Evolutionary conservation across 352 stramenopile species (phyloP).

Genomic region (Pilasporangium apinafurcum): DNA sequence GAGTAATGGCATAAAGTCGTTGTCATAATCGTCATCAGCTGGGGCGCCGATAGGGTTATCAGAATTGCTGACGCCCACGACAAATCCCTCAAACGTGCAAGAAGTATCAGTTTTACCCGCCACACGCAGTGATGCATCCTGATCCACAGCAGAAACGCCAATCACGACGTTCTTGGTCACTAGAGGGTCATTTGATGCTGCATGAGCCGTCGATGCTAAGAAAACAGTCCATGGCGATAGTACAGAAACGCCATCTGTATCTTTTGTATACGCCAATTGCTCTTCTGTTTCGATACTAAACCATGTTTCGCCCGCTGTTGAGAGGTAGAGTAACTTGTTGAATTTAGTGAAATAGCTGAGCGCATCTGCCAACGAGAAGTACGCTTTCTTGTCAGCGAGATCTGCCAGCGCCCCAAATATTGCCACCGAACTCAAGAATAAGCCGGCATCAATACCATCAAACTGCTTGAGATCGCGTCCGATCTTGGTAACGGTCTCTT

Average conservation of each 20-base stretch:
- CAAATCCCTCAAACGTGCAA: conserved; percentile 61
- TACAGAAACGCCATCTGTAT: conserved; percentile 56
- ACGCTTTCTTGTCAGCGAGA: conserved; percentile 49
- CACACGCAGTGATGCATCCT: conserved; percentile 61
- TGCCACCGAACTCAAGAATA: conserved; percentile 61
- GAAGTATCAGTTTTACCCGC: conserved; percentile 45
- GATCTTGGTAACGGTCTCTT: conserved; percentile 58
- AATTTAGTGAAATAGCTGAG: conserved; percentile 63
- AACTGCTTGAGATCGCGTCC: conserved; percentile 41
- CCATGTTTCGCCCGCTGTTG: conserved; percentile 68
- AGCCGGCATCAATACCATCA: conserved; percentile 60
- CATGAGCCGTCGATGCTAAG: conserved; percentile 47
- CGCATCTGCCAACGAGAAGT: conserved; percentile 74
- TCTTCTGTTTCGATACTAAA: conserved; percentile 82
- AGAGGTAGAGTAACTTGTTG: conserved; percentile 55
- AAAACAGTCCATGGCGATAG: conserved; percentile 78
- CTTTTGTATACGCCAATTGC: conserved; percentile 70
- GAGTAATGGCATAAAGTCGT: conserved; percentile 37
- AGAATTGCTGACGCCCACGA: conserved; percentile 59
- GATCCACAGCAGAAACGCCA: conserved; percentile 48
- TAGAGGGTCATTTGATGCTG: conserved; percentile 20
- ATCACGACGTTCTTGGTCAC: conserved; percentile 77
- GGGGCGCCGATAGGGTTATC: conserved; percentile 16
- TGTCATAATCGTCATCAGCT: conserved; percentile 24
- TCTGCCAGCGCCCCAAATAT: conserved; percentile 67